Conservation (phyloP, 2,329 filamentous ascomycete species). For the Penicillium expansum region DNA sequence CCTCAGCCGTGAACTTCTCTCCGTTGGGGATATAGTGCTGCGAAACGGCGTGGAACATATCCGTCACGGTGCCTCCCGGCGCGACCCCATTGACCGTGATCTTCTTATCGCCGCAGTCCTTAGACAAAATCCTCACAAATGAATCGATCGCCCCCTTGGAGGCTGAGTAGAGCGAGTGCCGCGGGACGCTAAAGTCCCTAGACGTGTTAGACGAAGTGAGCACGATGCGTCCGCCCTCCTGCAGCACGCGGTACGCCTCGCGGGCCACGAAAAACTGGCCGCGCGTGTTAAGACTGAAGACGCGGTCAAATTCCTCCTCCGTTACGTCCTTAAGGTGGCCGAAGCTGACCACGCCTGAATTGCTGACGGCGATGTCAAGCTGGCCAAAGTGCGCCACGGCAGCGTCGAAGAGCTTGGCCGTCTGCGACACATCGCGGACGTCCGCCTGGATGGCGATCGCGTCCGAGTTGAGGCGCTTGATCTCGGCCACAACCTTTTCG, state of each 20-base stretch:
- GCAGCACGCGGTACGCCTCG: constrained; percentile 65
- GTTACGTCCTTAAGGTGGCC: constrained; percentile 10
- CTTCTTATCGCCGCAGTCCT: constrained; percentile 63
- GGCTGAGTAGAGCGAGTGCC: constrained; percentile 70
- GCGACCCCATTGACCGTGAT: constrained; percentile 68
- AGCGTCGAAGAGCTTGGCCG: constrained; percentile 56
- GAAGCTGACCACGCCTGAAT: constrained; percentile 51
- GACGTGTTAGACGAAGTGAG: constrained; percentile 68
- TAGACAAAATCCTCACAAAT: constrained; percentile 69
- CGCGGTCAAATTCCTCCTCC: constrained; percentile 42
- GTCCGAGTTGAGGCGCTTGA: constrained; percentile 26
- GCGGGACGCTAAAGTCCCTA: constrained; percentile 60
- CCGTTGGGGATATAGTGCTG: constrained; percentile 10
- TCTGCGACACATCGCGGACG: background rate
- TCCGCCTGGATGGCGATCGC: constrained; percentile 56
- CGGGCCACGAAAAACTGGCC: constrained; percentile 61
- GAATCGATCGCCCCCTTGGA: constrained; percentile 73
- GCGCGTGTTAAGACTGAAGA: constrained; percentile 60
- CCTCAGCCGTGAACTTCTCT: no score
- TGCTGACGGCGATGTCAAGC: constrained; percentile 33
- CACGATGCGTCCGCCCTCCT: constrained; percentile 67
- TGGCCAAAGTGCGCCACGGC: constrained; percentile 55
- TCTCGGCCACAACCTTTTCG: constrained; percentile 47
- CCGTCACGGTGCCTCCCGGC: constrained; percentile 65
- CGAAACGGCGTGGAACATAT: constrained; percentile 57